phyloP scores from a whole-genome alignment of 2,329 filamentous ascomycete genomes.

The Aureobasidium vineae region DNA sequence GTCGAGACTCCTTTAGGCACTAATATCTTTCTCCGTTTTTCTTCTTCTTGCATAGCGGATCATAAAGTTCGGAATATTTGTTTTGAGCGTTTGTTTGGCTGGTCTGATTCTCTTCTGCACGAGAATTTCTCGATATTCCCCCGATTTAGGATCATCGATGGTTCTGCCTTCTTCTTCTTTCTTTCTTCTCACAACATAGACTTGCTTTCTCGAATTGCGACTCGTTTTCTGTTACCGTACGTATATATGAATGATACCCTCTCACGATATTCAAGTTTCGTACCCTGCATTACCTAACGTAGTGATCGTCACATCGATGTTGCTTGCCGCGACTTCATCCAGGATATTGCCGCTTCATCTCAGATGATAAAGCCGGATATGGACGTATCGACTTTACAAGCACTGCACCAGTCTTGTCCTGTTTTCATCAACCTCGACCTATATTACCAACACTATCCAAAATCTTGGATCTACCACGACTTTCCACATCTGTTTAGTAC shows the following conservation, averaged over 20 bases:
- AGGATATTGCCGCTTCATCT: too few relatives aligned
- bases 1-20: neutral
- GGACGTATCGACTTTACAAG: too few relatives aligned
- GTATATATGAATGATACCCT: slow-evolving; percentile 21
- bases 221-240: neutral
- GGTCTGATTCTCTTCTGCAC: neutral
- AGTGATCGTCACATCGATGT: neutral
- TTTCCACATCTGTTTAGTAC: neutral
- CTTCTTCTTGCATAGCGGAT: slow-evolving; percentile 23
- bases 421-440: neutral
- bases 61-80: neutral
- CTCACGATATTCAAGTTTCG: neutral
- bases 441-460: neutral
- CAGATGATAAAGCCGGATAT: too few relatives aligned
- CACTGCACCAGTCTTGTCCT: too few relatives aligned
- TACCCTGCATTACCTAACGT: neutral
- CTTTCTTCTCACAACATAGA: neutral
- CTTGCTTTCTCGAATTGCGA: neutral
- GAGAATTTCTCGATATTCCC: neutral
- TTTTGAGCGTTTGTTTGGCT: neutral
- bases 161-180: neutral
- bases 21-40: slow-evolving; percentile 15
- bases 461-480: neutral
- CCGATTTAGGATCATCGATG: neutral
- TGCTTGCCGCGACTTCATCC: too few relatives aligned